Base-by-base conservation (phyloP, 768 basidiomycete species). In the Auriscalpium orientale region DNA sequence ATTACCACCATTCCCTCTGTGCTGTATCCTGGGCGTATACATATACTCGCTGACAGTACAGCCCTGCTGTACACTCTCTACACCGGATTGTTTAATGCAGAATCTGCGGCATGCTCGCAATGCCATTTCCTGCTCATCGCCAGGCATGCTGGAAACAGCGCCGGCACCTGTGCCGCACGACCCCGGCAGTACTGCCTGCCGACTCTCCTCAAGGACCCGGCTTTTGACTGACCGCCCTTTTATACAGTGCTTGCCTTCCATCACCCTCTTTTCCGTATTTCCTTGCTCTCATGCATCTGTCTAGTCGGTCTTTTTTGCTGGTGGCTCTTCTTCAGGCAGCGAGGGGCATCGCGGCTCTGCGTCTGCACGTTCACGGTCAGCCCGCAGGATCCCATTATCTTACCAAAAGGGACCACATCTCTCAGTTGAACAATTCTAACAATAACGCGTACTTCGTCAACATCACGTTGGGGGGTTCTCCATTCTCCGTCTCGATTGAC, bases 371-470 rank as follows among this genome's bases (percentile, higher is more conserved):
- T 28, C 58, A 28, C 33, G 60, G 60, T 10, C 20, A 50, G 12
- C 36, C 11, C 2, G 28, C 35, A 8, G 15, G 9, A 8, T 22
- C 38, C 10, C 13, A 12, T 8, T 20, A 44, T 2, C 59, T 71
- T n/a, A 56, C 55, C 10, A 62, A 64, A 47, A 66, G 75, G 56
- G 49, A 64, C 2, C 55, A 66, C 38, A 50, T 75, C 40, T 46
- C 55, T 4, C 49, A 45, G 21, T 54, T 77, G 18, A 35, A 47
- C 38, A 66, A 76, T 52, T 46, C 56, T 5, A 61, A 64, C 11
- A 67, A 77, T 49, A 21, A 78, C 15, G 34, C 62, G 50, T 79
- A 78, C 54, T 47, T 49, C 10, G 68, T 70, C n/a, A 75, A 75
- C 53, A 66, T 77, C 57, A 71, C 74, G 0, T 59, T 79, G 22